These are phyloP conservation scores for Exophiala aquamarina DNA, from an alignment of 2,329 filamentous ascomycete genomes.

Conservation along the genomic window DNA sequence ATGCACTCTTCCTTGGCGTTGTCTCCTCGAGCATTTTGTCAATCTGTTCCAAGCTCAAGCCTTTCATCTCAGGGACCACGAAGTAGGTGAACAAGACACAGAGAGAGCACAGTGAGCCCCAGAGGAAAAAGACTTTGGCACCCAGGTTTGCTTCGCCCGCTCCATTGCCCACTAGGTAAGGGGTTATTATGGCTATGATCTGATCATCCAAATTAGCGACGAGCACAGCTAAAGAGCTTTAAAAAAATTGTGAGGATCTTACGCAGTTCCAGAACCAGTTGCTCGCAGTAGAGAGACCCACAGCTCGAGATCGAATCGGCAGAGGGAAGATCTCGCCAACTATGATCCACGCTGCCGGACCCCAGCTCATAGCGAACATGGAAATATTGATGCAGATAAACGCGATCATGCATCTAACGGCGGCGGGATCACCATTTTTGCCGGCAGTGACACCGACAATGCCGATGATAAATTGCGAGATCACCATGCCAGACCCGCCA, in stretches of 20 bases:
- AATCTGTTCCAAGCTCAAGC: conserved; percentile 33
- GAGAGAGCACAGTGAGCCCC: conserved; percentile 55
- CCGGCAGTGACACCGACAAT: conserved; percentile 47
- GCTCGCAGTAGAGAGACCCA: conserved; percentile 35
- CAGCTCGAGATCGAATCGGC: conserved; percentile 36
- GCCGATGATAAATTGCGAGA: conserved; percentile 53
- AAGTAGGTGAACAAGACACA: conserved; percentile 30
- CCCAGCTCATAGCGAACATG: conserved; percentile 88
- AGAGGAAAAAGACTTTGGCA: conserved; percentile 73
- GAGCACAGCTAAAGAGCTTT: too few relatives aligned
- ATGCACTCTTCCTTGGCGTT: conserved; percentile 31
- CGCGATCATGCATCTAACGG: conserved; percentile 38
- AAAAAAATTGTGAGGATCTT: conserved; percentile 31
- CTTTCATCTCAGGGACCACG: conserved; percentile 34
- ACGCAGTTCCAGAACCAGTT: conserved; percentile 40
- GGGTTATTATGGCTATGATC: conserved; percentile 31
- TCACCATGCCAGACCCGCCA: conserved; percentile 53
- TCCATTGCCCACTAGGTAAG: conserved; percentile 25
- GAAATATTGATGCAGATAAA: conserved; percentile 92
- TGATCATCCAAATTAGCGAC: neutral
- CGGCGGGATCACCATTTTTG: conserved; percentile 33
- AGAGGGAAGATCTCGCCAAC: conserved; percentile 43
- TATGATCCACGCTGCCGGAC: conserved; percentile 56
- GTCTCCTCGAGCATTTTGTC: conserved; percentile 30
- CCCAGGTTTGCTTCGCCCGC: conserved; percentile 25